phyloP scores from a whole-genome alignment of 1,284 basidiomycete species.

The Sparassis latifolia region DNA sequence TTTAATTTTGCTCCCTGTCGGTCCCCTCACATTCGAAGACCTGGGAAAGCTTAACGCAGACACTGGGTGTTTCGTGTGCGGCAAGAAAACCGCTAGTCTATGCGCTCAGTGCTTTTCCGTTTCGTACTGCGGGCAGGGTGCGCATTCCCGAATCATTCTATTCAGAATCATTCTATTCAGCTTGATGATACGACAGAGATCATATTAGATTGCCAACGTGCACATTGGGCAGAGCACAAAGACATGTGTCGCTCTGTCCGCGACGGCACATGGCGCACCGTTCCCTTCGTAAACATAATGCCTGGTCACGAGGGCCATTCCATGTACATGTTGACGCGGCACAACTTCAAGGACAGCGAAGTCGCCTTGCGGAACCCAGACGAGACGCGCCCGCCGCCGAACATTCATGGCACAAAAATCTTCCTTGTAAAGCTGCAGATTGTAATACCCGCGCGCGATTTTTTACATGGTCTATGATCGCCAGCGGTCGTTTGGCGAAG shows the following conservation, averaged over 20 bases:
- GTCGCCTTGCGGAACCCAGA: background rate
- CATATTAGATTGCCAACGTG: constrained; percentile 32
- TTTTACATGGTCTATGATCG: constrained; percentile 33
- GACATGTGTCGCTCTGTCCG: constrained; percentile 30
- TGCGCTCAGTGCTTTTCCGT: constrained; percentile 32
- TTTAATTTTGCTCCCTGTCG: constrained; percentile 35
- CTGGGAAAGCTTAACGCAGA: constrained; percentile 30
- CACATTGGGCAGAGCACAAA: constrained; percentile 37
- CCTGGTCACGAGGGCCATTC: constrained; percentile 9
- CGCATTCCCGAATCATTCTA: constrained; percentile 17
- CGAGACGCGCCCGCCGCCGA: constrained; percentile 16
- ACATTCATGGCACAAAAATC: constrained; percentile 28
- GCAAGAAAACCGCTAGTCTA: constrained; percentile 24
- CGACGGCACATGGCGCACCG: constrained; percentile 32
- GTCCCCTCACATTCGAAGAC: constrained; percentile 31
- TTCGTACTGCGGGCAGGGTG: constrained; percentile 32
- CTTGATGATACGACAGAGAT: no score
- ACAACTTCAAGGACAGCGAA: constrained; percentile 1
- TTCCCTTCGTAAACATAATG: constrained; percentile 20
- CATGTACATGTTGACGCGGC: constrained; percentile 9
- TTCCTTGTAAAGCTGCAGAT: constrained; percentile 39
- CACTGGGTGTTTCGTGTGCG: constrained; percentile 34
- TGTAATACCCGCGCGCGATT: background rate
- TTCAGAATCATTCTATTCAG: constrained; percentile 23
- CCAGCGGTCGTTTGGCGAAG: constrained; percentile 31